Conservation (phyloP, 148 eudicot species). For the Fagopyrum homotropicum region DNA sequence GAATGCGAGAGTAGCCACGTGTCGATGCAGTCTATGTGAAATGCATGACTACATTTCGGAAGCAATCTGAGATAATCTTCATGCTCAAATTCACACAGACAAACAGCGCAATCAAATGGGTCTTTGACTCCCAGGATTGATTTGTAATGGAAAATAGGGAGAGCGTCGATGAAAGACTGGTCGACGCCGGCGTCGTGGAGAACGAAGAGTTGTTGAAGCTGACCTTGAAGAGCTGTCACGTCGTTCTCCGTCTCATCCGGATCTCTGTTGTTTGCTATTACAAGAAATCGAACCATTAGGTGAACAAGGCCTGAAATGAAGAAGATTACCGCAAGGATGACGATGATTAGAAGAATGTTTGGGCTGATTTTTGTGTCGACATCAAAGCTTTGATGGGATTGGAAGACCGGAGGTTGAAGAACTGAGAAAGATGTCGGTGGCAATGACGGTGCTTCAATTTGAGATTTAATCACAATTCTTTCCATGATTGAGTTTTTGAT, state of each 20-base stretch:
- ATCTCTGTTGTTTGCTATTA: conserved; percentile 41
- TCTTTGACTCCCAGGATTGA: conserved; percentile 57
- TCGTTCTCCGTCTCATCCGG: conserved; percentile 38
- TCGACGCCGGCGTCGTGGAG: conserved; percentile 89
- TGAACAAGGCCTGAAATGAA: conserved; percentile 77
- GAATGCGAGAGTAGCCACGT: conserved; percentile 88
- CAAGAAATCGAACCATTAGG: conserved; percentile 48
- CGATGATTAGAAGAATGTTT: conserved; percentile 56
- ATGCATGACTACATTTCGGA: conserved; percentile 69
- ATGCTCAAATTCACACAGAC: conserved; percentile 61
- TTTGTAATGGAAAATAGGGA: conserved; percentile 73
- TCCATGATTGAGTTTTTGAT: too few species aligned
- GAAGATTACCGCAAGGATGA: conserved; percentile 65
- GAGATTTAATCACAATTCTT: too few species aligned
- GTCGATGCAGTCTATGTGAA: conserved; percentile 91
- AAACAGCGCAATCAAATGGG: conserved; percentile 79
- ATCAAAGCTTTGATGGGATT: not conserved
- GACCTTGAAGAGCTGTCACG: conserved; percentile 73
- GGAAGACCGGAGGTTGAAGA: too few species aligned
- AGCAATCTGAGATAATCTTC: conserved; percentile 62
- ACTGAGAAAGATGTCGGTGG: too few species aligned
- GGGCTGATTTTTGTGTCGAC: conserved; percentile 59
- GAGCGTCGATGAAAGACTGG: conserved; percentile 72
- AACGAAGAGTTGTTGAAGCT: conserved; percentile 69
- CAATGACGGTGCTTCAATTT: too few species aligned